Evolutionary conservation across 495 filamentous ascomycete genomes (phyloP).

Genomic region (Cetradonia linearis): DNA sequence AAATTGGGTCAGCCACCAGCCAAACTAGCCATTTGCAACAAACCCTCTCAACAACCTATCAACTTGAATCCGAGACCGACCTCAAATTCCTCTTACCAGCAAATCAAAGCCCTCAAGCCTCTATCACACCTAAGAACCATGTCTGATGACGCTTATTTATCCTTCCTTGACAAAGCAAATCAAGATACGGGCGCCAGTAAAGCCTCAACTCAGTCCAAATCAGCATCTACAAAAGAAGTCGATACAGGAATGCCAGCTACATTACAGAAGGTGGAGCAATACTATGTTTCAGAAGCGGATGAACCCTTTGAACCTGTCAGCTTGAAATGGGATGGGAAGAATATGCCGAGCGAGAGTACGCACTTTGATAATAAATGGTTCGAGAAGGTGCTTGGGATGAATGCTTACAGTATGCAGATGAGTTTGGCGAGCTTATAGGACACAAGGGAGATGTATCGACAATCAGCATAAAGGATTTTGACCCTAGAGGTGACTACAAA

Average conservation of each 20-base stretch:
- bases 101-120: neutral
- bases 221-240: slow-evolving; percentile 29
- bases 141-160: slow-evolving; percentile 68
- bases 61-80: too few species aligned
- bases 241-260: slow-evolving; percentile 48
- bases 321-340: slow-evolving; percentile 47
- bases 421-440: slow-evolving; percentile 47
- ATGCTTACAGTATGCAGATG: slow-evolving; percentile 33
- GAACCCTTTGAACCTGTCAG: slow-evolving; percentile 72
- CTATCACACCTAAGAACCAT: neutral
- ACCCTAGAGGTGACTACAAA: slow-evolving; percentile 48
- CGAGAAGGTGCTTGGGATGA: neutral
- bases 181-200: slow-evolving; percentile 45
- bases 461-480: slow-evolving; percentile 49
- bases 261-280: slow-evolving; percentile 48
- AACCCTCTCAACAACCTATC: neutral
- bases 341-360: slow-evolving; percentile 28
- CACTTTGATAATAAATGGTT: neutral
- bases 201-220: slow-evolving; percentile 21
- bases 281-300: slow-evolving; percentile 72
- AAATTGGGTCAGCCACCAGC: neutral
- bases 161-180: slow-evolving; percentile 80
- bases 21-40: neutral
- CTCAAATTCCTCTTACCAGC: too few species aligned
- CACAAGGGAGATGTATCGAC: slow-evolving; percentile 45